These are phyloP conservation scores for Neurospora sp. DNA, from an alignment of 495 filamentous ascomycete genomes.

Conservation along the genomic window DNA sequence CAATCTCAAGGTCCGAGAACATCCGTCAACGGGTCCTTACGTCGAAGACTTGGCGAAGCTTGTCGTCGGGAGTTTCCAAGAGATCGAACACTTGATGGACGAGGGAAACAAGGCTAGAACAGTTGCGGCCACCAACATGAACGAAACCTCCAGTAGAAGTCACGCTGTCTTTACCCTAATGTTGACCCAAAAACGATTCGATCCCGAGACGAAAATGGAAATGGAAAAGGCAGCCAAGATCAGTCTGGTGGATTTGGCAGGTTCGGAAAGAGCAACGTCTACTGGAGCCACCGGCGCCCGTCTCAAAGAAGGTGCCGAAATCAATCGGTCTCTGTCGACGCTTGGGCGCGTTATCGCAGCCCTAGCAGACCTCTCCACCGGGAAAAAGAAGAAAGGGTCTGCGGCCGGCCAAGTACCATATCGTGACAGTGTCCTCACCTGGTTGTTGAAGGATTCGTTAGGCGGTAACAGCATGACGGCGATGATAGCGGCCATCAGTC, in stretches of 20 bases:
- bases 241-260: slow-evolving; percentile 93
- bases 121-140: slow-evolving; percentile 99
- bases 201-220: slow-evolving; percentile 88
- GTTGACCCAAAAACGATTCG: slow-evolving; percentile 86
- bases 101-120: slow-evolving; percentile 98
- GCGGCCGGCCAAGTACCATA: slow-evolving; percentile 77
- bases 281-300: slow-evolving; percentile 93
- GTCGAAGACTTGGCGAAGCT: slow-evolving; percentile 96
- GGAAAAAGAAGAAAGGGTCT: slow-evolving; percentile 68
- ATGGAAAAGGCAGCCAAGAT: slow-evolving; percentile 98
- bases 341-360: slow-evolving; percentile 97
- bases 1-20: slow-evolving; percentile 92
- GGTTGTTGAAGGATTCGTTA: slow-evolving; percentile 93
- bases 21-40: slow-evolving; percentile 94
- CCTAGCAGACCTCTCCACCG: slow-evolving; percentile 78
- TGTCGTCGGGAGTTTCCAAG: slow-evolving; percentile 90
- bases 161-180: slow-evolving; percentile 98
- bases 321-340: slow-evolving; percentile 93
- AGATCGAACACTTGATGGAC: slow-evolving; percentile 97
- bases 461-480: slow-evolving; percentile 99
- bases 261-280: slow-evolving; percentile 91
- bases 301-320: slow-evolving; percentile 96
- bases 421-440: slow-evolving; percentile 92
- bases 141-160: slow-evolving; percentile 95
- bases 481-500: slow-evolving; percentile 98